phyloP scores from a whole-genome alignment of 1,284 basidiomycete species.

The Ganoderma sinense region DNA sequence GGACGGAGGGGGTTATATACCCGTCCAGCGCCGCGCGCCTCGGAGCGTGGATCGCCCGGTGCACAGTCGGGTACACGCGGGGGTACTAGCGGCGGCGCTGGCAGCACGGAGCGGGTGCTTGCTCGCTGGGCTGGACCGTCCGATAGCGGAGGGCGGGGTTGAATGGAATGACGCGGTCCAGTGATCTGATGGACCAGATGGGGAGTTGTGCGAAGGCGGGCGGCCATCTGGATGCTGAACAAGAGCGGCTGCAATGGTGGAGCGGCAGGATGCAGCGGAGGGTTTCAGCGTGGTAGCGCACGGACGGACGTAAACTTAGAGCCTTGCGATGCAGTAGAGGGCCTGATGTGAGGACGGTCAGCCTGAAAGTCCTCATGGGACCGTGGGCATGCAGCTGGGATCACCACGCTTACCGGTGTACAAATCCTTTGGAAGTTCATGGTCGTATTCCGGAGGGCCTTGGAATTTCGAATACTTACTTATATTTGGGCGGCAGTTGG shows the following conservation, averaged over 20 bases:
- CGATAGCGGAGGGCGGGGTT: not conserved
- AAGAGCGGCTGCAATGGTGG: not conserved
- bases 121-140: constrained; percentile 1
- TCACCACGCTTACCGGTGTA: not conserved
- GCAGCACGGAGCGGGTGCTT: not conserved
- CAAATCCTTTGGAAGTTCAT: not conserved
- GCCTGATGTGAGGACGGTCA: not conserved
- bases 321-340: not conserved
- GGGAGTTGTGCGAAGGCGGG: not conserved
- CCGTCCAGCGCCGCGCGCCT: not conserved
- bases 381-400: not conserved
- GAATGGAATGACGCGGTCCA: not conserved
- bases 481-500: not conserved
- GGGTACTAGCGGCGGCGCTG: not conserved
- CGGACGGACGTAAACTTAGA: not conserved
- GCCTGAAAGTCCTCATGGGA: not conserved
- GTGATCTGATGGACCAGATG: not conserved
- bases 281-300: not conserved
- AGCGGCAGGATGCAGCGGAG: not conserved
- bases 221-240: not conserved
- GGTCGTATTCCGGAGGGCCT: not conserved
- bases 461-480: not conserved
- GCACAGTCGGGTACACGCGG: not conserved
- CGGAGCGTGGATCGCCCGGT: not conserved
- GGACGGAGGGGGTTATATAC: constrained; percentile 10